Conservation (phyloP, 306 rosid genomes). For the Vicia sativa region DNA sequence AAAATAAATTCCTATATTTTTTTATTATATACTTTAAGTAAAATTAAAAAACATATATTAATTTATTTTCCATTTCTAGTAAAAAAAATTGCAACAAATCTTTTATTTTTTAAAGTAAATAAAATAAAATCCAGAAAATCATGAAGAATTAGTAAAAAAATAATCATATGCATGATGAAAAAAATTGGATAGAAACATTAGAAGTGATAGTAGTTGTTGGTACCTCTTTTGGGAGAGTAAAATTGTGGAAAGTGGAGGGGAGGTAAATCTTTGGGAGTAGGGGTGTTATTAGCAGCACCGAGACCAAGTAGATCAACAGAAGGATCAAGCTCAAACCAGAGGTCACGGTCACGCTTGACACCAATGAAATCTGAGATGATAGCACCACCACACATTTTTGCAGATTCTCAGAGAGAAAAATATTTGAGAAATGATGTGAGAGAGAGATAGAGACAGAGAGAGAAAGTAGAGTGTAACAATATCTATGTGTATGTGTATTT, state of each 20-base stretch:
- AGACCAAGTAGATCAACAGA: slow-evolving; percentile 64
- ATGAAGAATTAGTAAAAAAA: not conserved
- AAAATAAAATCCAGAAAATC: not conserved
- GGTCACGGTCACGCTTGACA: slow-evolving; percentile 54
- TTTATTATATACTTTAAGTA: no score
- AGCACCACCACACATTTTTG: slow-evolving; percentile 89
- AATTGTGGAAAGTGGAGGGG: not conserved
- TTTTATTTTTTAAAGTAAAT: not conserved
- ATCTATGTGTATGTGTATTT: not conserved
- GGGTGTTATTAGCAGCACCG: slow-evolving; percentile 13
- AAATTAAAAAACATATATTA: not conserved
- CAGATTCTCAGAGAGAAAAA: not conserved
- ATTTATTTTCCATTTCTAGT: no score
- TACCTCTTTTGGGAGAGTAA: slow-evolving; percentile 38
- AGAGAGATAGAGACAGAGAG: not conserved
- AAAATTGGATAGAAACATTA: not conserved
- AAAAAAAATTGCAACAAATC: not conserved
- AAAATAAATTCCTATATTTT: not conserved
- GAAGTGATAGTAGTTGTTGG: slow-evolving; percentile 5
- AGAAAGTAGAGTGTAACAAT: not conserved
- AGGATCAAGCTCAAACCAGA: slow-evolving; percentile 72
- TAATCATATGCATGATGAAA: not conserved
- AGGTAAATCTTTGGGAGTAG: not conserved
- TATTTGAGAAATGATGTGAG: not conserved
- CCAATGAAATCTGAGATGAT: slow-evolving; percentile 72